Percentiles rank a stretch among this genome's conserved stretches.
These are phyloP conservation scores for Sugiyamaella lignohabitans DNA, from an alignment of 805 yeast species.

Conservation along the genomic window DNA sequence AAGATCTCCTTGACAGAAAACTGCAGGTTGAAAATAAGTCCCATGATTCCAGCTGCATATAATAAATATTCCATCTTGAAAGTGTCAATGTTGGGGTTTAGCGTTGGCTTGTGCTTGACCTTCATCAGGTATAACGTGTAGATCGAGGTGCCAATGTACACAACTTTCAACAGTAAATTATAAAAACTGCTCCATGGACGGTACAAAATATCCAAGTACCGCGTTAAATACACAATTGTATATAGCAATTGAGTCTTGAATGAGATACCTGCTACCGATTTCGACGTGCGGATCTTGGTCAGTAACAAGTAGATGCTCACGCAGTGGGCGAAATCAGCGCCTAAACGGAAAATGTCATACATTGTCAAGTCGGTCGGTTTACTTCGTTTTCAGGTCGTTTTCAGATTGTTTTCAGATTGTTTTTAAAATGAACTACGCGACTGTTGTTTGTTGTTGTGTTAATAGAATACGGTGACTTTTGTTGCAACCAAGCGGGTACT, in stretches of 20 bases:
- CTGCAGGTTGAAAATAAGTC: slow-evolving; percentile 59
- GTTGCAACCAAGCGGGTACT: too few relatives aligned
- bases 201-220: slow-evolving; percentile 61
- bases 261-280: slow-evolving; percentile 76
- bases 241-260: slow-evolving; percentile 82
- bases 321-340: slow-evolving; percentile 77
- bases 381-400: too few relatives aligned
- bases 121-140: slow-evolving; percentile 72
- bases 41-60: slow-evolving; percentile 51
- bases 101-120: slow-evolving; percentile 48
- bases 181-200: slow-evolving; percentile 46
- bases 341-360: slow-evolving; percentile 6
- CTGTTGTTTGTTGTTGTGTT: too few relatives aligned
- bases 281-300: slow-evolving; percentile 56
- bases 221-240: slow-evolving; percentile 60
- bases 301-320: slow-evolving; percentile 71
- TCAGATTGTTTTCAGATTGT: too few relatives aligned
- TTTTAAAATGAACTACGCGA: too few relatives aligned
- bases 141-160: slow-evolving; percentile 68
- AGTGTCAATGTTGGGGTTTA: slow-evolving; percentile 59
- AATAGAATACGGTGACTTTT: too few relatives aligned
- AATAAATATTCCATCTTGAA: slow-evolving; percentile 69
- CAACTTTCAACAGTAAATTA: slow-evolving; percentile 72
- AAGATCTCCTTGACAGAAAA: slow-evolving; percentile 50
- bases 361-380: too few relatives aligned